Percentiles rank a stretch among this genome's conserved stretches.
These are phyloP conservation scores for Phytophthora boehmeriae DNA, from an alignment of 352 stramenopile genomes.

Conservation along the genomic window DNA sequence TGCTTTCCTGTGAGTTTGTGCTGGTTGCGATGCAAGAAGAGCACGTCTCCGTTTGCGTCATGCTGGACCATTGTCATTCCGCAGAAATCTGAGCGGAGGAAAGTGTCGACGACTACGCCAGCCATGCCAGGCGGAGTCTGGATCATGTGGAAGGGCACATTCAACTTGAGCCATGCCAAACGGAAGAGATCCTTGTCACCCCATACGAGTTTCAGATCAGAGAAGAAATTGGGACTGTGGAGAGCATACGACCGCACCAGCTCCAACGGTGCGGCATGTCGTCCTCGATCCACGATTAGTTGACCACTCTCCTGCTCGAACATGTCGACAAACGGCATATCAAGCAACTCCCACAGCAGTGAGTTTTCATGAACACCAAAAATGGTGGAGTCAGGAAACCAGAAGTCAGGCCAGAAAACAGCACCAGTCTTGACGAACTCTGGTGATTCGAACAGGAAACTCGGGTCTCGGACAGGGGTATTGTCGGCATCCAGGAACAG, in stretches of 20 bases:
- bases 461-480: conserved; percentile 51
- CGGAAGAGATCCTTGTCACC: conserved; percentile 55
- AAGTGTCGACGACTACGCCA: conserved; percentile 27
- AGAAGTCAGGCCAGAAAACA: conserved; percentile 73
- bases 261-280: conserved; percentile 27
- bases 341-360: conserved; percentile 57
- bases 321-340: conserved; percentile 42
- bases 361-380: conserved; percentile 53
- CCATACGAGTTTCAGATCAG: conserved; percentile 33
- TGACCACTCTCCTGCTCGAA: conserved; percentile 62
- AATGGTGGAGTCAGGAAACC: conserved; percentile 48
- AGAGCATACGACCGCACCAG: conserved; percentile 42
- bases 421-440: conserved; percentile 47
- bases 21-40: conserved; percentile 61
- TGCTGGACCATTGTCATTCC: conserved; percentile 49
- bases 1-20: conserved; percentile 41
- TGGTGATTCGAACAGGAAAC: conserved; percentile 24
- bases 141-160: conserved; percentile 58
- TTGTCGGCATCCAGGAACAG: conserved; percentile 66
- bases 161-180: conserved; percentile 56
- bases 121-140: conserved; percentile 46
- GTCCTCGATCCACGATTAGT: conserved; percentile 46
- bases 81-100: conserved; percentile 47
- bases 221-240: conserved; percentile 36
- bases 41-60: conserved; percentile 33